Evolutionary conservation across 2,329 filamentous ascomycete species (phyloP), one percentile per base, ranked within the genome.

Genomic region (Colletotrichum lentis): DNA sequence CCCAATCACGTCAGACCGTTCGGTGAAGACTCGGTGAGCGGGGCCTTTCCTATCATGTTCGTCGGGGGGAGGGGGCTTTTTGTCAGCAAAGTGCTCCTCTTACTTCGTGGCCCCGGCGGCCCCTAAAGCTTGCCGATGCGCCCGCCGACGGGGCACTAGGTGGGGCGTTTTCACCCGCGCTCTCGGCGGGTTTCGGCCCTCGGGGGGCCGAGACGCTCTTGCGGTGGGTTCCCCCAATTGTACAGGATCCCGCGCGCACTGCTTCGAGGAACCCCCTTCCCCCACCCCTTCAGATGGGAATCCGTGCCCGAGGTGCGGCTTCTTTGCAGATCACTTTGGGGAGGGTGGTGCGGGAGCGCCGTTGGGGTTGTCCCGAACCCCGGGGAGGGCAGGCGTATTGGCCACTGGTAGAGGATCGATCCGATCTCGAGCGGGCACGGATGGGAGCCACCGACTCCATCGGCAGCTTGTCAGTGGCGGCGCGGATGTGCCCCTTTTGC

Each of bases 1-100:
- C 43, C 65, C 62, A 65, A 68, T 68, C 65, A 68, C 65, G 65
- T 68, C 65, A 68, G 62, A 43, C 41, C 50, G 16, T 22, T 53
- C 61, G 64, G 64, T 67, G 60, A 67, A 47, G 37, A 24, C 56
- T 49, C 56, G 56, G 56, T 59, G 44, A 50, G 31, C 20, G n/a
- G 43, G 8, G n/a, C 4, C 11, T 47, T 7, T n/a, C 7, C 14
- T 37, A 35, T n/a, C n/a, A 16, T 7, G n/a, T 37, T 53, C 49
- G 49, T 49, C 43, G 14, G 27, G 11, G 41, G 6, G 43, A 3
- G 43, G 12, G 4, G 14, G 18, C 18, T 10, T 27, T 57, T 49
- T 47, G 60, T 62, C 57, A 65, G 63, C 63, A 49, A 3, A 41
- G 10, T 20, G 18, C 24, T 16, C 46, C 18, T 16, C 24, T 20